These are phyloP conservation scores for Nymphaea colorata DNA, from an alignment of 164 flowering plant species.

Conservation along the genomic window DNA sequence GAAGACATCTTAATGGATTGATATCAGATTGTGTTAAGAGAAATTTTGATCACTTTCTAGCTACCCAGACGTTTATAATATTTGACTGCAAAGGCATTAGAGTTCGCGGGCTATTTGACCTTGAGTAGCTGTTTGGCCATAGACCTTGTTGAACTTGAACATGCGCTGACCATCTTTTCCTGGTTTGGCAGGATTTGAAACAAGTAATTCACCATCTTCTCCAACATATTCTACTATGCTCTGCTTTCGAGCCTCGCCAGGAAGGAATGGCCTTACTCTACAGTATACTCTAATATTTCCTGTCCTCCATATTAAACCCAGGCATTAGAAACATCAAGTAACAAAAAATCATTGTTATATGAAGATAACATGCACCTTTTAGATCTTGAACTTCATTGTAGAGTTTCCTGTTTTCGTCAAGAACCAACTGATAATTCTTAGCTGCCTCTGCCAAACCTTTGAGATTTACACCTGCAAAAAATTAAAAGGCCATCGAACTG, in stretches of 20 bases:
- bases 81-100: no score
- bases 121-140: constrained; percentile 68
- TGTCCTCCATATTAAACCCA: constrained; percentile 9
- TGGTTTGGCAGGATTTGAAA: constrained; percentile 67
- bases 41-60: no score
- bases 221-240: constrained; percentile 72
- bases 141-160: constrained; percentile 88
- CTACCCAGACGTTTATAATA: no score
- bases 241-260: constrained; percentile 58
- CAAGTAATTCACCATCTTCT: constrained; percentile 81
- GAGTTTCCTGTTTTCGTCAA: constrained; percentile 73
- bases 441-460: constrained; percentile 67
- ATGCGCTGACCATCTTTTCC: constrained; percentile 67
- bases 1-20: no score
- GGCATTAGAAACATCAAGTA: not conserved
- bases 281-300: constrained; percentile 96
- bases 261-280: constrained; percentile 85
- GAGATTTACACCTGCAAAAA: constrained; percentile 48
- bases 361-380: constrained; percentile 41
- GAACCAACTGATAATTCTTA: constrained; percentile 67
- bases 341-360: not conserved
- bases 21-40: no score
- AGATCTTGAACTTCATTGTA: constrained; percentile 95
- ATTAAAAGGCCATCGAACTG: not conserved
- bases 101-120: constrained; percentile 21